Evolutionary conservation across 805 yeast species (phyloP).

Genomic region (Clavispora asparagi): DNA sequence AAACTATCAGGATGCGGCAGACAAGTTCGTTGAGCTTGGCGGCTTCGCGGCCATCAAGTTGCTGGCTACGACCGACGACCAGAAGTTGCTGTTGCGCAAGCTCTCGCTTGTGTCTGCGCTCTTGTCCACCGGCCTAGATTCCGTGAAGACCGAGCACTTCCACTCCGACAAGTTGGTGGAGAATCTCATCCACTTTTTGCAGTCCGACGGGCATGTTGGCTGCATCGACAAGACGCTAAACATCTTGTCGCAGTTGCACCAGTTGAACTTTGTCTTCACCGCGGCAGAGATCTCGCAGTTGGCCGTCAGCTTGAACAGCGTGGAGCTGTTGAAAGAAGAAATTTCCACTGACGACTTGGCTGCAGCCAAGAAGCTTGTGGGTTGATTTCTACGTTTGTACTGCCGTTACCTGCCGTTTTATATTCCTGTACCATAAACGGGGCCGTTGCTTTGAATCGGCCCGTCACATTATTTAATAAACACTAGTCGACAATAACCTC

Average conservation of each 20-base stretch:
- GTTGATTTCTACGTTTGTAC: neutral
- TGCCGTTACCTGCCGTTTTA: neutral
- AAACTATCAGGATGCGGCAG: slow-evolving; percentile 56
- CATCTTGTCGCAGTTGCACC: slow-evolving; percentile 42
- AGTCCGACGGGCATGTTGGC: slow-evolving; percentile 37
- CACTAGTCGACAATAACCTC: slow-evolving; percentile 23
- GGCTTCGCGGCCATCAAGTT: slow-evolving; percentile 60
- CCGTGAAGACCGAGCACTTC: slow-evolving; percentile 36
- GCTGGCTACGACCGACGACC: slow-evolving; percentile 15
- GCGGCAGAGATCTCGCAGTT: slow-evolving; percentile 37
- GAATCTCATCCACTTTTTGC: slow-evolving; percentile 28
- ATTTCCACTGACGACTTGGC: slow-evolving; percentile 52
- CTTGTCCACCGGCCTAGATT: slow-evolving; percentile 46
- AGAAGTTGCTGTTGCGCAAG: slow-evolving; percentile 47
- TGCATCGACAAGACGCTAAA: slow-evolving; percentile 55
- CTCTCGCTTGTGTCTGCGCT: slow-evolving; percentile 58
- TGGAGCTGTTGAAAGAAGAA: slow-evolving; percentile 42
- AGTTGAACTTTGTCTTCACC: slow-evolving; percentile 40
- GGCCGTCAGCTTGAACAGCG: slow-evolving; percentile 27
- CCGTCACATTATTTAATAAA: neutral
- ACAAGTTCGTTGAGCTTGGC: slow-evolving; percentile 45
- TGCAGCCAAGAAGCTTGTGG: slow-evolving; percentile 38
- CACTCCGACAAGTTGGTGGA: slow-evolving; percentile 27
- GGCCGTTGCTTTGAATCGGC: neutral
- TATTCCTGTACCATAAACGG: neutral